Conservation (phyloP, 495 filamentous ascomycete genomes). For the Hypoxylon fuscum region DNA sequence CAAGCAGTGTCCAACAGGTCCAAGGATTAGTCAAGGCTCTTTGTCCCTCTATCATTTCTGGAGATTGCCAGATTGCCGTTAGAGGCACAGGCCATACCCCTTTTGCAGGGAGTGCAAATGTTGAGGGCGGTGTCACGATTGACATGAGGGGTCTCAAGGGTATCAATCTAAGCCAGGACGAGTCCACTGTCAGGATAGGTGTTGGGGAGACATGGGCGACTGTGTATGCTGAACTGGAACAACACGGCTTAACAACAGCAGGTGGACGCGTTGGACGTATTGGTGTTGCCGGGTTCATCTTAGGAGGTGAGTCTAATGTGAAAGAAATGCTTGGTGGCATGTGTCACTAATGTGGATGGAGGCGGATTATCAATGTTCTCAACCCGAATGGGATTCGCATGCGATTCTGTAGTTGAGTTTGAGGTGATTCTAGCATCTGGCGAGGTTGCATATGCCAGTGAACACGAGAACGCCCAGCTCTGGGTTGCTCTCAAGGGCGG, state of each 20-base stretch:
- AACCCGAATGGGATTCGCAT: constrained; percentile 51
- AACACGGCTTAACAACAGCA: constrained; percentile 49
- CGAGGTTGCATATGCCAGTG: constrained; percentile 53
- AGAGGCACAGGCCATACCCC: constrained; percentile 55
- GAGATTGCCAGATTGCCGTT: constrained; percentile 44
- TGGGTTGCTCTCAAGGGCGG: constrained; percentile 62
- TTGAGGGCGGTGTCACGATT: constrained; percentile 60
- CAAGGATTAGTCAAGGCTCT: neutral
- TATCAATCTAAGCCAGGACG: constrained; percentile 39
- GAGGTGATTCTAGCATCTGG: constrained; percentile 60
- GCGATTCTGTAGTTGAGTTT: constrained; percentile 54
- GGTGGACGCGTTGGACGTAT: constrained; percentile 60
- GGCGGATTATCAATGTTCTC: constrained; percentile 58
- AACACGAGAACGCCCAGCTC: constrained; percentile 53
- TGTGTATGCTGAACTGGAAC: constrained; percentile 57
- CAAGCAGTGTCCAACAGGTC: neutral
- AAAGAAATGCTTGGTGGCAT: no score
- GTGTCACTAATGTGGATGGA: no score
- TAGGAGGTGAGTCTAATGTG: no score
- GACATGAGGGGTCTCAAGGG: constrained; percentile 55
- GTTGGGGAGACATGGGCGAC: constrained; percentile 54
- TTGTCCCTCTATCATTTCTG: constrained; percentile 2
- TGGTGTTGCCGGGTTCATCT: constrained; percentile 62
- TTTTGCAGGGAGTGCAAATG: constrained; percentile 50
- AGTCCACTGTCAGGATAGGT: constrained; percentile 44